Evolutionary conservation across 2,329 filamentous ascomycete genomes (phyloP).

Genomic region (Myriosclerotinia duriaeana): DNA sequence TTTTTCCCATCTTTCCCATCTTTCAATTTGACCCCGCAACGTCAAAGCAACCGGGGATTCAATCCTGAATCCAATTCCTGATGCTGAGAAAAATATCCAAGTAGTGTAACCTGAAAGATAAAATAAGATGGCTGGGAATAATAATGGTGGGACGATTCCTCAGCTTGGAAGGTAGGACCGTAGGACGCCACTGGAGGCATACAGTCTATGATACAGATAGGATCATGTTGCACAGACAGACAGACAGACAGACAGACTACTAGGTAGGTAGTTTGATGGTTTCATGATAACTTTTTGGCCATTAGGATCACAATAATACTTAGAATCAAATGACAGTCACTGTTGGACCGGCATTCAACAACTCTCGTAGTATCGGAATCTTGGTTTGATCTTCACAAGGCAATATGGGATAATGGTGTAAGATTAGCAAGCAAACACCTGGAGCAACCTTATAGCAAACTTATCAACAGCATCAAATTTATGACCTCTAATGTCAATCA

Average conservation of each 20-base stretch:
- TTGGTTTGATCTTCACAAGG: neutral
- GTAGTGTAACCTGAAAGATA: neutral
- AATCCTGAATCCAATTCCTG: too few relatives aligned
- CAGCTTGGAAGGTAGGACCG: conserved; percentile 11
- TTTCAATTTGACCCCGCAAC: conserved; percentile 3
- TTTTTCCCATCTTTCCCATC: neutral
- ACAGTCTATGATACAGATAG: neutral
- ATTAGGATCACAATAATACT: neutral
- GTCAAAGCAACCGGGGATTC: neutral
- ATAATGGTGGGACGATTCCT: conserved; percentile 1
- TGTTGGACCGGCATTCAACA: neutral
- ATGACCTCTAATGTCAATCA: neutral
- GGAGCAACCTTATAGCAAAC: neutral
- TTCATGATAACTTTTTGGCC: neutral
- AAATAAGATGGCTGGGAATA: conserved; percentile 20
- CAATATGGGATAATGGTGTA: too few relatives aligned
- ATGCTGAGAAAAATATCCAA: neutral
- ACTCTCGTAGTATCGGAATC: too few relatives aligned
- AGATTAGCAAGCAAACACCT: neutral
- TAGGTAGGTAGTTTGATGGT: neutral
- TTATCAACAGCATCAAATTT: neutral
- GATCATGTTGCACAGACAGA: neutral
- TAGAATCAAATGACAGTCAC: neutral
- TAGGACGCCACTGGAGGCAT: neutral
- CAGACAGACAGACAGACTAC: too few relatives aligned